Evolutionary conservation across 352 stramenopile genomes (phyloP).

Genomic region (Globisporangium apiculatum): DNA sequence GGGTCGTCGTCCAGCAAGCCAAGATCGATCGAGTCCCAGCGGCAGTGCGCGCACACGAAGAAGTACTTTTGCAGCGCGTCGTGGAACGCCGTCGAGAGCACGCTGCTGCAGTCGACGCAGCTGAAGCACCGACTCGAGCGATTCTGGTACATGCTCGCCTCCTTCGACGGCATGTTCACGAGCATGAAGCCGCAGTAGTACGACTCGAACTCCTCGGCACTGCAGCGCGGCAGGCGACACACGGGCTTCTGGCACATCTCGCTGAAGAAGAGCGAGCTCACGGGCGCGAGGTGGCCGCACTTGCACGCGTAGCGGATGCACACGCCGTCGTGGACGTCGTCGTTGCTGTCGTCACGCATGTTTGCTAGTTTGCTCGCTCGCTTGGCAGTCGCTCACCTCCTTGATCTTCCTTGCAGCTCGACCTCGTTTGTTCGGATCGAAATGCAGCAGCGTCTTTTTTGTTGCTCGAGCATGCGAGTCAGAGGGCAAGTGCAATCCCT

Average conservation of each 20-base stretch:
- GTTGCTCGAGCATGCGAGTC: no score
- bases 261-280: conserved; percentile 66
- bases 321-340: conserved; percentile 21
- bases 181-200: conserved; percentile 85
- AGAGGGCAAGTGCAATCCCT: no score
- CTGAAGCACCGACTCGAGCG: conserved; percentile 80
- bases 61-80: conserved; percentile 53
- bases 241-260: conserved; percentile 71
- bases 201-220: conserved; percentile 82
- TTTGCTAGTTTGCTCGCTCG: no score
- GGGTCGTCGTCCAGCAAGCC: conserved; percentile 65
- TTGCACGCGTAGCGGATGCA: conserved; percentile 65
- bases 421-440: no score
- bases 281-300: conserved; percentile 55
- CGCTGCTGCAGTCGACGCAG: conserved; percentile 54
- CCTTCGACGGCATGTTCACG: conserved; percentile 84
- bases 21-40: conserved; percentile 76
- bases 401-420: no score
- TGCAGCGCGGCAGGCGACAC: conserved; percentile 59
- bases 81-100: conserved; percentile 68
- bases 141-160: conserved; percentile 84
- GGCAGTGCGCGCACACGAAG: conserved; percentile 78
- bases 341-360: conserved; percentile 8
- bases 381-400: no score
- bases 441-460: no score